phyloP scores from a whole-genome alignment of 2,329 filamentous ascomycete species.

The Corinectria fuckeliana region DNA sequence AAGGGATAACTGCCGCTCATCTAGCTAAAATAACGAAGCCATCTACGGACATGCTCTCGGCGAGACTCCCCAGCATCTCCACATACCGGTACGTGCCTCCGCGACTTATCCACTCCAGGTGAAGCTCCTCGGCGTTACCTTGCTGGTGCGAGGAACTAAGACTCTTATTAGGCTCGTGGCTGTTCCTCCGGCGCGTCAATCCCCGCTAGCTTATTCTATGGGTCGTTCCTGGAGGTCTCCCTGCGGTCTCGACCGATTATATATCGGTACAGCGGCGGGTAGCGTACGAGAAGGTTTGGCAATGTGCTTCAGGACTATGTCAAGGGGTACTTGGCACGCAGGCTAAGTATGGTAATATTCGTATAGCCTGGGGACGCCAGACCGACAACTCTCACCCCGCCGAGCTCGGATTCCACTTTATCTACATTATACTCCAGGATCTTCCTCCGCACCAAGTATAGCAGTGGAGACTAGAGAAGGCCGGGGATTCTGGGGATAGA shows the following conservation, averaged over 20 bases:
- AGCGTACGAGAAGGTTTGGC: neutral
- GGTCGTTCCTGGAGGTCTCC: neutral
- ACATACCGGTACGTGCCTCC: neutral
- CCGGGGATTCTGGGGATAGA: constrained; percentile 1
- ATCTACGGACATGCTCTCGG: constrained; percentile 8
- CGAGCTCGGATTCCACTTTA: neutral
- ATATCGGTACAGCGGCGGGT: neutral
- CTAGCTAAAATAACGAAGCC: neutral
- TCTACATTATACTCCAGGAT: neutral
- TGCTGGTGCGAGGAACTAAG: neutral
- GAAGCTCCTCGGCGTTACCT: neutral
- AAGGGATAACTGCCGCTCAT: neutral
- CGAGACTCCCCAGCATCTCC: constrained; percentile 3
- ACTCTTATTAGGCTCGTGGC: neutral
- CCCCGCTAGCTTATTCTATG: neutral
- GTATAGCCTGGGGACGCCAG: neutral
- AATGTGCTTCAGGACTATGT: neutral
- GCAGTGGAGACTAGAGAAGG: neutral
- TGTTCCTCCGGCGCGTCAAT: neutral
- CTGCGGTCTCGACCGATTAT: neutral
- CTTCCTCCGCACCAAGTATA: neutral
- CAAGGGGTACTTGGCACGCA: neutral
- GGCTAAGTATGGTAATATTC: no score
- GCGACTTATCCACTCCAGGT: neutral
- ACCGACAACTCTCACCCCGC: neutral